Evolutionary conservation across 306 rosid genomes (phyloP), one percentile per base, ranked within the genome.

Genomic region (Cucurbita maxima): DNA sequence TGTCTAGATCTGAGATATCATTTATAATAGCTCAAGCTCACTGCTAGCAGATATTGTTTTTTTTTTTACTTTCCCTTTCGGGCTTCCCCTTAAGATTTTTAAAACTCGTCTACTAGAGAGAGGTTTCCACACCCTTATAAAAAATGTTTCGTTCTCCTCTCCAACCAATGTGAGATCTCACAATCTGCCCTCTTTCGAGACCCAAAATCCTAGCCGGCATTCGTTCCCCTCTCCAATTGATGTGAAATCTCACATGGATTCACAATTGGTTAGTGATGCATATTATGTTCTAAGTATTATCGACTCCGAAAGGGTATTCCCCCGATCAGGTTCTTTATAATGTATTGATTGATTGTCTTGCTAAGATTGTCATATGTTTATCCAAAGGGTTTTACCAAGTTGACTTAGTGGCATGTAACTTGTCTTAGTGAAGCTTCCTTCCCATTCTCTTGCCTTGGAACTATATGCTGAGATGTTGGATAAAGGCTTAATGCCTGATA

Each of bases 381-480:
- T 84, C 86, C 22, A 54, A 85, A 76, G 79, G 47, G 81, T 80
- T 86, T 80, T 25, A 60, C 71, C 85, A 82, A 70, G 75, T 72
- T 71, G 96, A 89, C 82, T 64, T 87, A 76, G 85, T 85, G 19
- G 77, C 83, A 44, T 85, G 81, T 57, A 89, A 89, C 79, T 80
- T 84, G 71, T 77, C 76, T 75, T 10, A 7, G 76, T 75, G 85
- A 84, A 76, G 86, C 86, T 8, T 84, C 85, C 38, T 64, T 34
- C 78, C 82, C 86, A 25, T 37, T 67, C 75, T 53, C 76, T 50
- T 80, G 83, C 96, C 44, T 72, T 84, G 71, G 76, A 25, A 43
- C 75, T 82, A 55, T 86, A 84, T 73, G n/a, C 62, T 61, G 53
- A 62, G 73, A 87, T 85, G 89, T 48, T 85, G 50, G 78, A 81